A percentile compares a stretch with the other conserved stretches of the same genome.
Evolutionary conservation across 1,139 yeast species (phyloP).

Genomic region (Scheffersomyces illinoinensis): DNA sequence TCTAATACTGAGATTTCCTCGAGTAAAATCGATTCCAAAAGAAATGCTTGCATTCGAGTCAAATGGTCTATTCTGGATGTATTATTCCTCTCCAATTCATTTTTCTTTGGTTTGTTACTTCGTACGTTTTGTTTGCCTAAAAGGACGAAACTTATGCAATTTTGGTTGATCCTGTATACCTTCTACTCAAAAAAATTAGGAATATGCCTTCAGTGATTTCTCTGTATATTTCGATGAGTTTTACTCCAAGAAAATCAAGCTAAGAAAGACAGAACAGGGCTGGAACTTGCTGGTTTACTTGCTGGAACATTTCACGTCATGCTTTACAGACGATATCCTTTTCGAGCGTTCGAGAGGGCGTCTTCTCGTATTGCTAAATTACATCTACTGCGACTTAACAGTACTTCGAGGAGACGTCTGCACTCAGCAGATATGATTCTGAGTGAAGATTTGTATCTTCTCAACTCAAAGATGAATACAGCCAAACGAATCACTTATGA

Average conservation of each 20-base stretch:
- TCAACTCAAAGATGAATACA: conserved; percentile 9
- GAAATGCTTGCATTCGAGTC: too few relatives aligned
- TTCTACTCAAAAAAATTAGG: not conserved
- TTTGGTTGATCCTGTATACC: not conserved
- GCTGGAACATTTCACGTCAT: not conserved
- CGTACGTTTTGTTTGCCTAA: too few relatives aligned
- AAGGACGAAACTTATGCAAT: too few relatives aligned
- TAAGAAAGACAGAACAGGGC: not conserved
- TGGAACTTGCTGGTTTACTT: not conserved
- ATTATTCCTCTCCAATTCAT: too few relatives aligned
- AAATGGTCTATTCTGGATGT: too few relatives aligned
- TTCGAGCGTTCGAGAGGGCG: not conserved
- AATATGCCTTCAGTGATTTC: not conserved
- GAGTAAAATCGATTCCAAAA: too few relatives aligned
- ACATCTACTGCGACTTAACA: not conserved
- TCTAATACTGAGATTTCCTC: too few relatives aligned
- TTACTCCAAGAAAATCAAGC: not conserved
- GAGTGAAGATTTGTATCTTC: conserved; percentile 17
- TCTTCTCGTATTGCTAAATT: not conserved
- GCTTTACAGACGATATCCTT: not conserved
- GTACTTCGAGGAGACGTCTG: not conserved
- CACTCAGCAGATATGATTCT: conserved; percentile 13
- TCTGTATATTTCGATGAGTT: not conserved
- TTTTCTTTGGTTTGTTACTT: too few relatives aligned
- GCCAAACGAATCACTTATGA: conserved; percentile 10